Evolutionary conservation across 2,329 filamentous ascomycete species (phyloP).

Genomic region (Pestalotiopsis fici): DNA sequence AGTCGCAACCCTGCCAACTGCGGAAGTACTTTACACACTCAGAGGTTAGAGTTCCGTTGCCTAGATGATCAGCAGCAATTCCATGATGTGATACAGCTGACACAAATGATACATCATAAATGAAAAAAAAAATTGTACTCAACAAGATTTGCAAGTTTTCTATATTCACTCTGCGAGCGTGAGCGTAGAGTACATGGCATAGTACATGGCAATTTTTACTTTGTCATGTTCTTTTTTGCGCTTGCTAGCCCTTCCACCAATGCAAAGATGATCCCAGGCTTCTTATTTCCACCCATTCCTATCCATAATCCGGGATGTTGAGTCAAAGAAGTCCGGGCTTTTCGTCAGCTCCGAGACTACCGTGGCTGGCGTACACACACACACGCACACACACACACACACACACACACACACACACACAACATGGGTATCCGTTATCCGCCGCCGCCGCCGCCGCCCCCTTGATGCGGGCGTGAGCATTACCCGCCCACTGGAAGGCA

Average conservation of each 20-base stretch:
- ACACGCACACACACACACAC: no score
- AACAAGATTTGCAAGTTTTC: neutral
- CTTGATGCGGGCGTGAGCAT: no score
- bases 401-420: no score
- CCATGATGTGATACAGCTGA: neutral
- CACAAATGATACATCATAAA: neutral
- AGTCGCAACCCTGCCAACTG: no score
- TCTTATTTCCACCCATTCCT: neutral
- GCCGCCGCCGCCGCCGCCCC: no score
- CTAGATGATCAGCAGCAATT: neutral
- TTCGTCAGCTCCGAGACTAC: neutral
- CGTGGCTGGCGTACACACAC: no score
- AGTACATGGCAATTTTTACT: neutral
- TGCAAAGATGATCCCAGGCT: neutral
- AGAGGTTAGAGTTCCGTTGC: neutral
- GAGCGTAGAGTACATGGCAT: neutral
- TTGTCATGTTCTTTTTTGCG: neutral
- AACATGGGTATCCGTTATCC: neutral
- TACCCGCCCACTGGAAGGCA: no score
- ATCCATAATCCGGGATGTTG: neutral
- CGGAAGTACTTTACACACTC: neutral
- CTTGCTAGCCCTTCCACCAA: neutral
- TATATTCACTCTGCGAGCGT: neutral
- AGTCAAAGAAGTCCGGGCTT: neutral
- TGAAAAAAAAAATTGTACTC: no score